phyloP scores from a whole-genome alignment of 768 basidiomycete genomes.

The Lentinula edodes region DNA sequence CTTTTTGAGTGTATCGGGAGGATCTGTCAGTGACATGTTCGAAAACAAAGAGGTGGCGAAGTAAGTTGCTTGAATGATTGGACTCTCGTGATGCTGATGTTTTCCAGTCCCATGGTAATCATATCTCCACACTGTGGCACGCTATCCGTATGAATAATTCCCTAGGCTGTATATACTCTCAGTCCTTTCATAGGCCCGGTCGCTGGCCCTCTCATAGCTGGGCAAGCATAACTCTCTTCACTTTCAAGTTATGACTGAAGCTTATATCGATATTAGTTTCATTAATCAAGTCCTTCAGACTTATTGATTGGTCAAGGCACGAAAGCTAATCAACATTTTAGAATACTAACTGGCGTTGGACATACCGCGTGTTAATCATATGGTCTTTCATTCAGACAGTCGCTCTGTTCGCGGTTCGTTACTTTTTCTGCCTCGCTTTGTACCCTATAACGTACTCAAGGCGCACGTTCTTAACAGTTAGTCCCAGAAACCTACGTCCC shows the following conservation, averaged over 20 bases:
- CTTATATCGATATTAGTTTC: constrained; percentile 34
- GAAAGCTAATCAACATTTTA: constrained; percentile 17
- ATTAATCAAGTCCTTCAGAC: constrained; percentile 54
- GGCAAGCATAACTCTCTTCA: constrained; percentile 33
- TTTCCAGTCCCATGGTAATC: background rate
- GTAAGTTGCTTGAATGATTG: constrained; percentile 30
- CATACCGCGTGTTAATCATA: constrained; percentile 63
- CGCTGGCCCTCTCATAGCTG: constrained; percentile 51
- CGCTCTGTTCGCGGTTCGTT: constrained; percentile 45
- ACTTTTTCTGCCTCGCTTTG: background rate
- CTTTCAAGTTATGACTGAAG: background rate
- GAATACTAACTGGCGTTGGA: constrained; percentile 70
- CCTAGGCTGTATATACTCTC: constrained; percentile 54
- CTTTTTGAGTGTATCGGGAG: constrained; percentile 53
- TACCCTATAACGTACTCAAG: background rate
- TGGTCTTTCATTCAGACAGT: constrained; percentile 58
- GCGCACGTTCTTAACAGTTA: constrained; percentile 27
- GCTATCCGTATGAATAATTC: background rate
- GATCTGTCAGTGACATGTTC: constrained; percentile 52
- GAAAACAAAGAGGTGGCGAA: constrained; percentile 50
- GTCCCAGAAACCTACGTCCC: constrained; percentile 73
- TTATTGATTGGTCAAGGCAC: background rate
- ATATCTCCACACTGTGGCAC: background rate
- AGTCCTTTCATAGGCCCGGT: constrained; percentile 49
- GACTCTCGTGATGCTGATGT: background rate